Base-by-base conservation (phyloP, 2,329 filamentous ascomycete species). In the Pseudopyrenochaeta lycopersici region DNA sequence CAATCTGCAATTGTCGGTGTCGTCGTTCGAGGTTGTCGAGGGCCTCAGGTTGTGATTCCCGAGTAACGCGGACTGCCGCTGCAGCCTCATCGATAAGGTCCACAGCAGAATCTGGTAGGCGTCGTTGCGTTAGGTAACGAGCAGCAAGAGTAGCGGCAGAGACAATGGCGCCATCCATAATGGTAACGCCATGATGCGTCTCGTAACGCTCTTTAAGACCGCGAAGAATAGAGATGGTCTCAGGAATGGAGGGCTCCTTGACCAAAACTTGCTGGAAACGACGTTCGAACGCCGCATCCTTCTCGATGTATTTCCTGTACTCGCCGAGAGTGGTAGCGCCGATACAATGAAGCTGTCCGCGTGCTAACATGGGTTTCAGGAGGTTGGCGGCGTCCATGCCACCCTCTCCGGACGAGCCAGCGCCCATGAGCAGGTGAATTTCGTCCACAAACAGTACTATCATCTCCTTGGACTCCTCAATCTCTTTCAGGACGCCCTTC, bases 331-430 rank as follows among this genome's bases (percentile, higher is more conserved):
- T 99, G 1, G 95, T 99, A 5, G 95, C 95, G 76, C 95, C 95
- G 60, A 99, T 98, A 72, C 95, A 99, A 83, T 99, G 95, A 54
- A 99, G 83, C 76, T 98, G 94, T 48, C 95, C 95, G 72, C 95
- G 89, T 56, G 95, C 95, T 64, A 99, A 86, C 94, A 98, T 98
- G 52, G 95, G 95, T 82, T 99, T 99, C 60, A 99, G 85, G 68
- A 99, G 81, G 76, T 99, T 99, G 69, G 95, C 95, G 44, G 95
- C 95, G 73, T 99, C 95, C 95, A 99, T 99, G 67, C 95, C 95
- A 62, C 95, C 95, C 76, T 98, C 94, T 52, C 95, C 95, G 49
- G 90, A 94, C 32, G 92, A 88, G 55, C 95, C 95, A 62, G 95
- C 95, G 54, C 95, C 95, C 95, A 99, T 99, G 58, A 99, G 88